Conservation (phyloP, 148 eudicot species). For the Chenopodium album region DNA sequence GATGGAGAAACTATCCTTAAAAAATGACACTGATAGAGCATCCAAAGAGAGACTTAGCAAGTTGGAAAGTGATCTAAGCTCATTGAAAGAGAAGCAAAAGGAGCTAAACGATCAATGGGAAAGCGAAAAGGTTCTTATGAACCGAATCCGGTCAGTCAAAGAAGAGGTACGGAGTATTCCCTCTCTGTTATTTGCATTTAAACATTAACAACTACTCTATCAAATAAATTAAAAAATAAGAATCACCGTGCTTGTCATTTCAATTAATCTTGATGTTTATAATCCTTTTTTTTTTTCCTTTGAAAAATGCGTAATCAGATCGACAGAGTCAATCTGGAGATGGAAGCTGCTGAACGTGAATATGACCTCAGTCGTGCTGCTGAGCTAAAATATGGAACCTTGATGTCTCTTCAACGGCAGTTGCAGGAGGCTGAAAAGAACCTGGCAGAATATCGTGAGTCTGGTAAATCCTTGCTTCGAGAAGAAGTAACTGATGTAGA, state of each 20-base stretch:
- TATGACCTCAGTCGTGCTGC: constrained; percentile 79
- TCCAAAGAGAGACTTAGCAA: constrained; percentile 66
- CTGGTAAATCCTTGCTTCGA: constrained; percentile 64
- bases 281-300: neutral
- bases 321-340: constrained; percentile 76
- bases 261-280: neutral
- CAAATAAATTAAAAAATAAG: no score
- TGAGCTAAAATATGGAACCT: constrained; percentile 76
- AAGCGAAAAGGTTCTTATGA: constrained; percentile 65
- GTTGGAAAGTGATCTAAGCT: constrained; percentile 58
- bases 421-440: constrained; percentile 71
- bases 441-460: constrained; percentile 56
- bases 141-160: constrained; percentile 58
- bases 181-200: neutral
- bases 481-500: constrained; percentile 81
- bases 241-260: neutral
- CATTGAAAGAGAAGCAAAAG: constrained; percentile 58
- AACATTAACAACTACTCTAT: no score
- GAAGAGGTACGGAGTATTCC: constrained; percentile 73
- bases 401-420: constrained; percentile 75
- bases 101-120: constrained; percentile 74
- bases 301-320: constrained; percentile 35
- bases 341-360: constrained; percentile 90
- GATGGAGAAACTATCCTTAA: constrained; percentile 75
- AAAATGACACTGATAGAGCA: constrained; percentile 68